Percentiles rank a stretch among this genome's conserved stretches.
These are phyloP conservation scores for Spongispora temasekensis DNA, from an alignment of 1,284 basidiomycete species.

Conservation along the genomic window DNA sequence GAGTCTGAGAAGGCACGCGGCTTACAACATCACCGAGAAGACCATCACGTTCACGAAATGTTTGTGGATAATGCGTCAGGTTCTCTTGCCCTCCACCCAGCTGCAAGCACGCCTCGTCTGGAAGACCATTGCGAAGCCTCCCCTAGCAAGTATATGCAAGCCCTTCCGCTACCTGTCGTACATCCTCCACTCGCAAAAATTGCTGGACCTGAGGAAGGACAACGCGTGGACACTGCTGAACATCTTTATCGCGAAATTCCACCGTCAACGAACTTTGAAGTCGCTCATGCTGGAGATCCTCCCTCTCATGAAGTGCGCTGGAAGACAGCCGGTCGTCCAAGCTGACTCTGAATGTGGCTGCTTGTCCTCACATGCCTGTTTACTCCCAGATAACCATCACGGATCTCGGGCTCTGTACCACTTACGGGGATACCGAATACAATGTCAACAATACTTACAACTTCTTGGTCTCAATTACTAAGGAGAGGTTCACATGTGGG, in stretches of 20 bases:
- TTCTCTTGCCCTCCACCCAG: background rate
- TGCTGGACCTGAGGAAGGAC: background rate
- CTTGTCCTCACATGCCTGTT: too few species aligned
- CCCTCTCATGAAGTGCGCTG: too few species aligned
- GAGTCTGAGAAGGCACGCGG: background rate
- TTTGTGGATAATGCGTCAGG: constrained; percentile 5
- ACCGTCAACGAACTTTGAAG: constrained; percentile 11
- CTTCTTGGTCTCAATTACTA: too few species aligned
- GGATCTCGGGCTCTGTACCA: too few species aligned
- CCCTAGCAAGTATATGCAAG: constrained; percentile 1
- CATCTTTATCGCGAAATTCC: constrained; percentile 41
- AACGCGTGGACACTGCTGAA: constrained; percentile 9
- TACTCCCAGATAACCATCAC: too few species aligned
- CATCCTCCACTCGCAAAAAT: constrained; percentile 2
- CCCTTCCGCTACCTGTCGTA: background rate
- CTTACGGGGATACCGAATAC: too few species aligned
- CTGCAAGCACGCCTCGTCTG: background rate
- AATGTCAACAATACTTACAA: too few species aligned
- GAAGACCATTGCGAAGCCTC: too few species aligned
- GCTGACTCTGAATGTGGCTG: too few species aligned
- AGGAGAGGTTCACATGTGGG: too few species aligned
- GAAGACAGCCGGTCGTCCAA: too few species aligned
- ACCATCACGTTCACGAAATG: constrained; percentile 33
- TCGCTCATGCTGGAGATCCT: too few species aligned
- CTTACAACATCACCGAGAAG: constrained; percentile 12